A percentile compares a stretch with the other conserved stretches of the same genome.
These are phyloP conservation scores for Termitomyces sp. DNA, from an alignment of 768 basidiomycete species.

Conservation along the genomic window DNA sequence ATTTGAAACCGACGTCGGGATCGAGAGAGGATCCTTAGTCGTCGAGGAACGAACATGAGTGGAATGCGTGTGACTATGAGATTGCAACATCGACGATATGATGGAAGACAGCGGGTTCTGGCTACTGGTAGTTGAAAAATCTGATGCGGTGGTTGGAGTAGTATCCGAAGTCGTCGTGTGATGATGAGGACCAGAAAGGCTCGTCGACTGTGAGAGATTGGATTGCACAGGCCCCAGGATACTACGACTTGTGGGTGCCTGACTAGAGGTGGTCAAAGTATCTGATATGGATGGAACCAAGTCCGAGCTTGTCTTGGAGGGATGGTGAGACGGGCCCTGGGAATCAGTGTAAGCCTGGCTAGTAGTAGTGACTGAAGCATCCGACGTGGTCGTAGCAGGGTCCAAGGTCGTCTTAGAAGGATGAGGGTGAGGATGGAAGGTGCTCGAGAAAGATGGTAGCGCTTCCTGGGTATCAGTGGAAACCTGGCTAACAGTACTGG, in stretches of 20 bases:
- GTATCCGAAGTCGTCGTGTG: neutral
- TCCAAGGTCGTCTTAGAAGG: neutral
- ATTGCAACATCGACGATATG: neutral
- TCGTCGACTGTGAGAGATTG: neutral
- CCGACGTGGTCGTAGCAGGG: neutral
- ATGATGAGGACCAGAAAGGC: neutral
- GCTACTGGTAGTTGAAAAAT: neutral
- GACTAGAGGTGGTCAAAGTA: neutral
- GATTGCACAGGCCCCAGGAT: neutral
- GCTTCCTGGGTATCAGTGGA: neutral
- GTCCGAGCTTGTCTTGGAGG: neutral
- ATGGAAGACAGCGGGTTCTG: neutral
- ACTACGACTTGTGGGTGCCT: neutral
- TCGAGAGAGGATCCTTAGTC: neutral
- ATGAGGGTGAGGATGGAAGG: neutral
- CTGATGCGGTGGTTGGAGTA: neutral
- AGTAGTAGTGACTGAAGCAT: too few species aligned
- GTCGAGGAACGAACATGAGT: neutral
- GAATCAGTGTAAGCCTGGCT: neutral
- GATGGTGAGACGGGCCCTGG: neutral
- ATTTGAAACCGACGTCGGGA: neutral
- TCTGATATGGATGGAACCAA: neutral
- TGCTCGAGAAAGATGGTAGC: neutral
- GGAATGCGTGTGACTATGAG: too few species aligned
- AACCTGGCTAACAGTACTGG: neutral